A percentile compares a stretch with the other conserved stretches of the same genome.
phyloP scores from a whole-genome alignment of 306 rosid genomes.

The Prunus kanzakura region DNA sequence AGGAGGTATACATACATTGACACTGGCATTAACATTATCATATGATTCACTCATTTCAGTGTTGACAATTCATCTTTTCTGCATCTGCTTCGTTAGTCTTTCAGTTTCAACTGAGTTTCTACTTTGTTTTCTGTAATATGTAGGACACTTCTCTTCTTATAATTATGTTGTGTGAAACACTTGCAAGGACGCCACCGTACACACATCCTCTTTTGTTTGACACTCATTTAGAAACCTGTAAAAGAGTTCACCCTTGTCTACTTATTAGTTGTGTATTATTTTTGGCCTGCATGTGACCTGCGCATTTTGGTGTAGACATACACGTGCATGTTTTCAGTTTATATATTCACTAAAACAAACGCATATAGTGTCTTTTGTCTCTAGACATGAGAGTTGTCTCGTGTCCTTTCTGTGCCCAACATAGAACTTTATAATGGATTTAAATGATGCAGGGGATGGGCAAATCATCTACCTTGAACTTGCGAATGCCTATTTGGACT shows the following conservation, averaged over 20 bases:
- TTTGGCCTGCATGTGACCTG: too few species aligned
- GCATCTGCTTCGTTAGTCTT: background rate
- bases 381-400: background rate
- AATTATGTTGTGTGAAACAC: background rate
- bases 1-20: constrained; percentile 24
- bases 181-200: background rate
- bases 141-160: background rate
- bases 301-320: background rate
- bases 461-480: constrained; percentile 48
- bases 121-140: background rate
- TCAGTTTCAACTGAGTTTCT: background rate
- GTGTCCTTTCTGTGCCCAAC: too few species aligned
- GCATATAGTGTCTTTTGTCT: background rate
- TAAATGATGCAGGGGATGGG: constrained; percentile 37
- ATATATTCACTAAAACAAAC: background rate
- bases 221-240: background rate
- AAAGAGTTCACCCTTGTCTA: background rate
- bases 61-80: background rate
- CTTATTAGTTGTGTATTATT: too few species aligned
- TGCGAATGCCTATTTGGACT: constrained; percentile 84
- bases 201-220: background rate
- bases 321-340: background rate
- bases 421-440: constrained; percentile 4
- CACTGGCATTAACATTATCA: background rate
- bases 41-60: background rate